Base-by-base conservation (phyloP, 306 rosid species). In the Lablab purpureus region DNA sequence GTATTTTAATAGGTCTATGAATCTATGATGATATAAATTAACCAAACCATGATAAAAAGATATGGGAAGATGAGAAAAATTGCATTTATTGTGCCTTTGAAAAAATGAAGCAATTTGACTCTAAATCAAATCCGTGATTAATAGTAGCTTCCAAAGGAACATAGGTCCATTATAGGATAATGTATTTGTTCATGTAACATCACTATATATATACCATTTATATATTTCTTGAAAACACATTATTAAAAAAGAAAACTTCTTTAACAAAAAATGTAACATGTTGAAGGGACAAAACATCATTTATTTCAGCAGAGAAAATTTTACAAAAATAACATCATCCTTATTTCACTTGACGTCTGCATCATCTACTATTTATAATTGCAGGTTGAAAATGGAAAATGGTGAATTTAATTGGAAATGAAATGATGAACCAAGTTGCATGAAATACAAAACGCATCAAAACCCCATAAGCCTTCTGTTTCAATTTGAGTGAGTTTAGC, bases 371-470 rank as follows among this genome's bases (percentile, higher is more conserved):
- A n/a, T 64, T 64, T 34, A 34, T 34, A 32, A 27, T n/a, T 17
- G 14, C 14, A 17, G 46, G 18, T 18, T n/a, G 46, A 64, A n/a
- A 64, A 34, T 15, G 6, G 46, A 64, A n/a, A 64, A 34, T 15
- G 6, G 1, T 17, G 22, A 1, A 14, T 27, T 27, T 60, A 7
- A 27, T 60, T 59, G 45, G 7, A 63, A 32, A 32, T 30, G 23
- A 30, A 62, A 62, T 62, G 6, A 32, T 28, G 45, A 11, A 62
- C 6, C 41, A 14, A 62, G 21, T 28, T 30, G 45, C 68, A 62
- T 62, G 68, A 62, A 62, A 62, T 28, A 32, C 46, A 34, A 63
- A 32, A 62, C 43, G 45, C 14, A 62, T 23, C 69, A 8, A 32
- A 59, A 63, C 25, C 23, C 41, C 14, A 5, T 15, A 28, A 6